Conservation (phyloP, 352 stramenopile genomes). For the Phytophthora kernoviae region DNA sequence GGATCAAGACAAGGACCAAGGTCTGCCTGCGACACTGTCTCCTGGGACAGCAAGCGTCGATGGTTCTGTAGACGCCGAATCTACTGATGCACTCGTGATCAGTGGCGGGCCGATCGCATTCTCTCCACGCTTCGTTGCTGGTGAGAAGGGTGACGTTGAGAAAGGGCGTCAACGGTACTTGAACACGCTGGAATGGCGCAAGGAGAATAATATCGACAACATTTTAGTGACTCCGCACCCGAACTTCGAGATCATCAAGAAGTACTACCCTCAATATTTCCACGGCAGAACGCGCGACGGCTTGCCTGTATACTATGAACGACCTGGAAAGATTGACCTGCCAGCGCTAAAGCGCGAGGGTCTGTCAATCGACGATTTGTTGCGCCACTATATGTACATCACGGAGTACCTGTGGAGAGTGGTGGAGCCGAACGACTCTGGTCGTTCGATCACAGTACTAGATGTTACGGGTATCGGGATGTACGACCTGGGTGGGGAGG, state of each 20-base stretch:
- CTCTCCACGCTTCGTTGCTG: conserved; percentile 79
- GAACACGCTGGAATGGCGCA: conserved; percentile 84
- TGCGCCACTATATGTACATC: conserved; percentile 93
- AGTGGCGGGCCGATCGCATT: conserved; percentile 74
- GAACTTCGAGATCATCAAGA: conserved; percentile 90
- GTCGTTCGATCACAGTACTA: conserved; percentile 82
- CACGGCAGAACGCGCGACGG: conserved; percentile 82
- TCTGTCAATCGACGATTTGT: conserved; percentile 86
- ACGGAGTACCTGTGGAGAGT: conserved; percentile 91
- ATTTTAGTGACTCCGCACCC: conserved; percentile 84
- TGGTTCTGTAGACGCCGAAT: conserved; percentile 13
- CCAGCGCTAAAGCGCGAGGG: conserved; percentile 85
- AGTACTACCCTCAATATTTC: conserved; percentile 92
- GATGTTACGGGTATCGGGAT: conserved; percentile 88
- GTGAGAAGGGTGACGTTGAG: conserved; percentile 83
- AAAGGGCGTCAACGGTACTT: conserved; percentile 80
- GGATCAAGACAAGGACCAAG: conserved; percentile 49
- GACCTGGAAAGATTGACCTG: conserved; percentile 87
- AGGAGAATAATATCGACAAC: conserved; percentile 86
- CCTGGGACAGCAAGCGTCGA: conserved; percentile 26
- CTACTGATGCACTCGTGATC: conserved; percentile 29
- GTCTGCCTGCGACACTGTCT: conserved; percentile 24
- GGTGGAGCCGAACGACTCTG: conserved; percentile 75
- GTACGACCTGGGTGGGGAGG: conserved; percentile 86
- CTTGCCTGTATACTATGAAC: conserved; percentile 85